Conservation (phyloP, 208 protist genomes). For the Wallacemonas sp. region DNA sequence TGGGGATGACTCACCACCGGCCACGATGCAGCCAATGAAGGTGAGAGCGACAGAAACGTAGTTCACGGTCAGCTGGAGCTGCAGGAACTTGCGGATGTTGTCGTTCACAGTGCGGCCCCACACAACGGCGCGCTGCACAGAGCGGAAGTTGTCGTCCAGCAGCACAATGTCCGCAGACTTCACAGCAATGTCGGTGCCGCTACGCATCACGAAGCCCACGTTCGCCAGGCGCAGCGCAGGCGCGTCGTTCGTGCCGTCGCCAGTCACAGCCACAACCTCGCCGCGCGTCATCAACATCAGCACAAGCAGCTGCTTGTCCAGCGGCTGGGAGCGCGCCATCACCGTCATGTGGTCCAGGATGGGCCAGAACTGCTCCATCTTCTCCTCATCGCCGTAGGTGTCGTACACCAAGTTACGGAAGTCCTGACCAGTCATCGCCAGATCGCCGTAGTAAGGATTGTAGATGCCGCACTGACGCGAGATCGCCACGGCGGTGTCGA, state of each 20-base stretch:
- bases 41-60: constrained; percentile 93
- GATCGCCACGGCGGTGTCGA: constrained; percentile 93
- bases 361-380: constrained; percentile 70
- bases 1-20: constrained; percentile 60
- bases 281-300: constrained; percentile 73
- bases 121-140: constrained; percentile 95
- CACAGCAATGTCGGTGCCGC: constrained; percentile 96
- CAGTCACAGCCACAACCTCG: constrained; percentile 89
- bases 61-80: constrained; percentile 99
- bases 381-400: constrained; percentile 64
- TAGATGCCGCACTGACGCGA: constrained; percentile 92
- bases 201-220: constrained; percentile 98
- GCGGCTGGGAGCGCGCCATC: constrained; percentile 85
- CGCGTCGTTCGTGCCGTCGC: constrained; percentile 98
- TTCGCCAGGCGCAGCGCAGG: constrained; percentile 95
- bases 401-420: constrained; percentile 86
- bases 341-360: constrained; percentile 79
- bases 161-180: constrained; percentile 93
- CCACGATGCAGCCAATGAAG: constrained; percentile 88
- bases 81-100: constrained; percentile 96
- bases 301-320: constrained; percentile 91
- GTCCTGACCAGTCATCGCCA: constrained; percentile 89
- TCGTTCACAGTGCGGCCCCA: constrained; percentile 89
- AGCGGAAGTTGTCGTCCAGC: constrained; percentile 98
- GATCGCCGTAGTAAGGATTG: constrained; percentile 44